These are phyloP conservation scores for Ambrosia hybrid DNA, from an alignment of 140 eudicot species.

Conservation along the genomic window DNA sequence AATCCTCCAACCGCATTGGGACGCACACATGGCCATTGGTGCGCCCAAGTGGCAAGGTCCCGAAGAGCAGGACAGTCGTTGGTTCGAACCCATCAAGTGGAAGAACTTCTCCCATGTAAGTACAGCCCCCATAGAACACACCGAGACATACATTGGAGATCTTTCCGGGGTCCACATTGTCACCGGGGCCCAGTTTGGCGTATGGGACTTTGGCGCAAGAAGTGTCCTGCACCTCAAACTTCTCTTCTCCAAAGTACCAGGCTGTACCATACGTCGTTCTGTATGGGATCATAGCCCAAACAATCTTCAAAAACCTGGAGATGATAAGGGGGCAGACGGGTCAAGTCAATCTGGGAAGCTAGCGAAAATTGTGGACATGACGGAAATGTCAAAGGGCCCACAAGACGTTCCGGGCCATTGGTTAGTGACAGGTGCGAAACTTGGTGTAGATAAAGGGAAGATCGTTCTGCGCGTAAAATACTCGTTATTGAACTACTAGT, in stretches of 20 bases:
- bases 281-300: constrained; percentile 94
- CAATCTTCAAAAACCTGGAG: constrained; percentile 34
- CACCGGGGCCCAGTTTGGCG: constrained; percentile 97
- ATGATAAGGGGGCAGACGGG: constrained; percentile 49
- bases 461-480: constrained; percentile 80
- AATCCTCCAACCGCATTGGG: constrained; percentile 95
- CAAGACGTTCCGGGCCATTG: constrained; percentile 95
- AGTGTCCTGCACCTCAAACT: constrained; percentile 87
- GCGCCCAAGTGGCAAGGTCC: constrained; percentile 99
- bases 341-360: constrained; percentile 59
- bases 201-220: constrained; percentile 94
- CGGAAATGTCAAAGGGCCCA: constrained; percentile 94
- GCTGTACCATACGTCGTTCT: constrained; percentile 88
- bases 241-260: constrained; percentile 84
- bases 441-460: constrained; percentile 92
- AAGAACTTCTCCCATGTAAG: constrained; percentile 95
- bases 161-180: constrained; percentile 88
- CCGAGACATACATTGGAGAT: constrained; percentile 83
- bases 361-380: constrained; percentile 82
- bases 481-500: constrained; percentile 78
- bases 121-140: constrained; percentile 89
- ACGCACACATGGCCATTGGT: constrained; percentile 90
- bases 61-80: constrained; percentile 98
- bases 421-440: constrained; percentile 96
- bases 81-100: constrained; percentile 98